Percentiles rank a stretch among this genome's conserved stretches.
These are phyloP conservation scores for Linnemannia exigua DNA, from an alignment of 192 early-diverging fungal species.

Conservation along the genomic window DNA sequence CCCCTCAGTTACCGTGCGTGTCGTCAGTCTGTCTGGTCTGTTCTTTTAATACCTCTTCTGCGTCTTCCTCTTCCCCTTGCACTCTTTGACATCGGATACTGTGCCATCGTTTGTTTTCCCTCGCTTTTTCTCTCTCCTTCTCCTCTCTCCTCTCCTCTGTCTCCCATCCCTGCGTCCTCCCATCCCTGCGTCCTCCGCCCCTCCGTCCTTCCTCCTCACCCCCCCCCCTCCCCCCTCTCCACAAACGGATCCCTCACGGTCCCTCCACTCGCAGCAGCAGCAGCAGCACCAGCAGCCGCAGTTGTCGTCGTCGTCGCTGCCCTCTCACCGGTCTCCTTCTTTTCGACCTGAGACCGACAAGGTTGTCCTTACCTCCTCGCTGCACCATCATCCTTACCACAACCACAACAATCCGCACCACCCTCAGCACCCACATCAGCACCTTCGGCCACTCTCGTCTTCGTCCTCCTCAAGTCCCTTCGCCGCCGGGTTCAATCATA, in stretches of 20 bases:
- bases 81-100: too few relatives aligned
- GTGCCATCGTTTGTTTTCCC: slow-evolving; percentile 1
- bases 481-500: not conserved
- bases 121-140: slow-evolving; percentile 6
- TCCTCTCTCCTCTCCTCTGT: not conserved
- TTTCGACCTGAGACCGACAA: slow-evolving; percentile 16
- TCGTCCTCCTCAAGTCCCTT: not conserved
- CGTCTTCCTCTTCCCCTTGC: not conserved
- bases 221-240: not conserved
- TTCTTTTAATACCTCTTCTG: not conserved
- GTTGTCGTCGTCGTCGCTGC: not conserved
- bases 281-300: not conserved
- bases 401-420: not conserved
- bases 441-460: not conserved
- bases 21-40: not conserved
- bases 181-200: not conserved
- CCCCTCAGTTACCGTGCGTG: not conserved
- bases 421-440: not conserved
- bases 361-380: slow-evolving; percentile 11
- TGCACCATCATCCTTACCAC: not conserved
- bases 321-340: not conserved
- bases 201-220: not conserved
- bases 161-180: not conserved
- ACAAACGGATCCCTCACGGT: slow-evolving; percentile 3
- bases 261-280: not conserved